phyloP scores from a whole-genome alignment of 345 rosid genomes.

The Cardiospermum halicacabum region DNA sequence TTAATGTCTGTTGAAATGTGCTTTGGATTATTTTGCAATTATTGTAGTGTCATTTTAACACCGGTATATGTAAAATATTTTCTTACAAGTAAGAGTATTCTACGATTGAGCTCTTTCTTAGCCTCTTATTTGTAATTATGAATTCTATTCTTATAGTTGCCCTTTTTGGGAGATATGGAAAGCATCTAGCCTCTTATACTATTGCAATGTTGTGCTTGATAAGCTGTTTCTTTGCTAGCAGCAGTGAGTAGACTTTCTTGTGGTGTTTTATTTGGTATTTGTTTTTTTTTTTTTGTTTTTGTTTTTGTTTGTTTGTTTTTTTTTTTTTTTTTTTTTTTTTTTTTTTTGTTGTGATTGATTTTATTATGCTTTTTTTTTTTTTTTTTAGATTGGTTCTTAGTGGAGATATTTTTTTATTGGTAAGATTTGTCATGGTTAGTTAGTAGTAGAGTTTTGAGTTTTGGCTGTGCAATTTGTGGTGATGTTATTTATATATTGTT shows the following conservation, averaged over 20 bases:
- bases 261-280: too few relatives aligned
- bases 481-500: too few relatives aligned
- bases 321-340: too few relatives aligned
- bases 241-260: slow-evolving; percentile 54
- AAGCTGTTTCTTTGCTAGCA: slow-evolving; percentile 98
- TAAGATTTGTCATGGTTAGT: too few relatives aligned
- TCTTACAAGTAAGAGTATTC: slow-evolving; percentile 73
- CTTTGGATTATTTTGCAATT: background rate
- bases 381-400: too few relatives aligned
- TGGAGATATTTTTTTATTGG: too few relatives aligned
- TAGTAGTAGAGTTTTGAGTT: too few relatives aligned
- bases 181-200: slow-evolving; percentile 81
- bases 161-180: slow-evolving; percentile 85
- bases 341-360: too few relatives aligned
- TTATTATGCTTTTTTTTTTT: too few relatives aligned
- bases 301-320: too few relatives aligned
- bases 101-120: slow-evolving; percentile 92
- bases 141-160: slow-evolving; percentile 86
- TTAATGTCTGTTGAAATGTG: background rate
- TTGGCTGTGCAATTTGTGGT: too few relatives aligned
- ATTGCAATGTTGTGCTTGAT: slow-evolving; percentile 95
- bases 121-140: slow-evolving; percentile 63
- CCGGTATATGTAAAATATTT: background rate
- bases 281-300: too few relatives aligned
- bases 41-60: background rate